Conservation (phyloP, 2,329 filamentous ascomycete species). For the Penicillium sp. region DNA sequence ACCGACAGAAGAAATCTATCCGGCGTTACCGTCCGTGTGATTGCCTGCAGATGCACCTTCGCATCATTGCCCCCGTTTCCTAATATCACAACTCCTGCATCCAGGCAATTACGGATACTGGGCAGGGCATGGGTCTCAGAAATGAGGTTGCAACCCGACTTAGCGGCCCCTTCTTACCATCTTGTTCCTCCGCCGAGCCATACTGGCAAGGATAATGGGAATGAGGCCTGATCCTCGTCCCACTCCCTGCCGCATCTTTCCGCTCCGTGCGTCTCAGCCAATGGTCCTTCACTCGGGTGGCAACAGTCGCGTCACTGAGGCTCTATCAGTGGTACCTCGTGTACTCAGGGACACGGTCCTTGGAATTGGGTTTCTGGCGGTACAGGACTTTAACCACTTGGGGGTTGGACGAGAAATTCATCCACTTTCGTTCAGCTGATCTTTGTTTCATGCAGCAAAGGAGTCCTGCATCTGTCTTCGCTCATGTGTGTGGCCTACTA, state of each 20-base stretch:
- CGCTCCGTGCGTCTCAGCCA: constrained; percentile 37
- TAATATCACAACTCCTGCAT: constrained; percentile 22
- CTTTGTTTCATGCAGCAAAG: constrained; percentile 47
- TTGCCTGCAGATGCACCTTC: constrained; percentile 30
- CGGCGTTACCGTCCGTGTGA: constrained; percentile 31
- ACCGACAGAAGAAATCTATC: constrained; percentile 19
- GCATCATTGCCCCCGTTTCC: constrained; percentile 18
- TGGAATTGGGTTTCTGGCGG: constrained; percentile 31
- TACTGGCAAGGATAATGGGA: constrained; percentile 29
- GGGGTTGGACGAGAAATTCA: constrained; percentile 28
- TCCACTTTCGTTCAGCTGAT: constrained; percentile 50
- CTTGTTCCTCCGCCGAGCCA: constrained; percentile 20
- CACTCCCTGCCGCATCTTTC: constrained; percentile 38
- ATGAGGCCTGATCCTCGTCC: constrained; percentile 26
- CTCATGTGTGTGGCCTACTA: constrained; percentile 46
- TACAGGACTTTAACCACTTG: constrained; percentile 24
- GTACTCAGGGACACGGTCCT: constrained; percentile 28
- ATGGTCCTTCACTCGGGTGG: constrained; percentile 38
- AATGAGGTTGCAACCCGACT: constrained; percentile 33
- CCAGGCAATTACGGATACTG: constrained; percentile 24
- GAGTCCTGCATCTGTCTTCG: constrained; percentile 46
- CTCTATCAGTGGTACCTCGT: constrained; percentile 40
- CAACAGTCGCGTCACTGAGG: constrained; percentile 41
- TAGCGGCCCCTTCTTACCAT: constrained; percentile 25
- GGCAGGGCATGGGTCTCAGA: constrained; percentile 26